Base-by-base conservation (phyloP, 2,329 filamentous ascomycete genomes). In the Neonectria magnoliae region DNA sequence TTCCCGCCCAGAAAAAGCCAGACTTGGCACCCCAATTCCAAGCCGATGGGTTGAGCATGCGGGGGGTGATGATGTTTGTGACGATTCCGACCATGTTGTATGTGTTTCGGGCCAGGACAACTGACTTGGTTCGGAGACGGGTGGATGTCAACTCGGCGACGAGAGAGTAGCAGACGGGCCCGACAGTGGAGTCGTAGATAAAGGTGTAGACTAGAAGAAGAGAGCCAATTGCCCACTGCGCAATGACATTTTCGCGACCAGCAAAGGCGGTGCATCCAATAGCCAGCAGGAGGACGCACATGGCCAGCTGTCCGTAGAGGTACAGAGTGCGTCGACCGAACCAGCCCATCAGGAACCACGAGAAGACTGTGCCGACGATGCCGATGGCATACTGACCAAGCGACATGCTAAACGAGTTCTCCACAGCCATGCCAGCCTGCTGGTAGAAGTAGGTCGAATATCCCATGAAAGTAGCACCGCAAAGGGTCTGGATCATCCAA, bases 81-180 rank as follows among this genome's bases (percentile, higher is more conserved):
- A 81, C 65, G 45, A 88, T 84, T 60, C 81, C 81, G 22, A 76
- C 72, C 5, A 86, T 75, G 66, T 87, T 85, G 76, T 86, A 87
- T 20, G 80, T 58, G 66, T 79, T 81, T 52, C 83, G 77, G 8
- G 80, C 82, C 18, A 84, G 71, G 13, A 83, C 82, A 18, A 84
- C 79, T 0, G 82, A 81, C 73, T 84, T 82, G 52, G 80, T 82
- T 50, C 82, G 78, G 20, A 84, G 77, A 42, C 82, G 82, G 4
- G 81, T 83, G 0, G 81, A 82, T 1, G 79, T 78, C 3, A 84
- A 66, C 71, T 84, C 83, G 1, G 83, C 87, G 5, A 97, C 93
- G 36, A 97, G 85, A 0, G 93, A 95, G 80, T 96, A 97, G 80
- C 92, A 94, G 27, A 97, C 93, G 41, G 67, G 79, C 0, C 79